Percentiles rank a stretch among this genome's conserved stretches.
Evolutionary conservation across 768 basidiomycete genomes (phyloP).

Genomic region (Boletellus emodensis): DNA sequence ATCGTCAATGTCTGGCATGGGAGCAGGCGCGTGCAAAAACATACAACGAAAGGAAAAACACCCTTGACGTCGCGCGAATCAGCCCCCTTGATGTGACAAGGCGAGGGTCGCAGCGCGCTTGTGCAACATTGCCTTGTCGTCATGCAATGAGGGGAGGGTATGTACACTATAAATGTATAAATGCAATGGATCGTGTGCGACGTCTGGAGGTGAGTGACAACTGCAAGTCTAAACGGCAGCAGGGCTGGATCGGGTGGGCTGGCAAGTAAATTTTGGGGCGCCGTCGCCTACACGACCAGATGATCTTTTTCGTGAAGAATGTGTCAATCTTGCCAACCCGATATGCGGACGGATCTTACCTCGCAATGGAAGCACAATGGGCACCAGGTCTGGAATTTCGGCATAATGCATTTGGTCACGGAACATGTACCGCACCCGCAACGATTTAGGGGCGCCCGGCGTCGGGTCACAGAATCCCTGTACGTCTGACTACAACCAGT

Average conservation of each 20-base stretch:
- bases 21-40: slow-evolving; percentile 2
- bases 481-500: slow-evolving; percentile 51
- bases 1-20: slow-evolving; percentile 11
- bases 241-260: not conserved
- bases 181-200: slow-evolving; percentile 12
- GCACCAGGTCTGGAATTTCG: slow-evolving; percentile 67
- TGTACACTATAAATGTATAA: slow-evolving; percentile 25
- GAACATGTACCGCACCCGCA: slow-evolving; percentile 76
- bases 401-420: slow-evolving; percentile 68
- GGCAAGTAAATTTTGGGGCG: not conserved
- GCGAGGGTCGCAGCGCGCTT: slow-evolving; percentile 7
- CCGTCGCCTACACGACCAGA: slow-evolving; percentile 21
- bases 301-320: slow-evolving; percentile 19
- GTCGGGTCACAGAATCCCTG: slow-evolving; percentile 90
- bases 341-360: slow-evolving; percentile 43
- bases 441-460: slow-evolving; percentile 62
- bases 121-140: slow-evolving; percentile 8
- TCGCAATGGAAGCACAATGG: slow-evolving; percentile 70
- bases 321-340: slow-evolving; percentile 4
- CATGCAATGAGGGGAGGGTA: slow-evolving; percentile 25
- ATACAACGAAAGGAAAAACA: slow-evolving; percentile 3
- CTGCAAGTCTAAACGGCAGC: not conserved
- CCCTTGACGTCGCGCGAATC: slow-evolving; percentile 25
- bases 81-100: slow-evolving; percentile 12
- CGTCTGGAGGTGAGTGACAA: slow-evolving; percentile 6